phyloP scores from a whole-genome alignment of 441 rosid species.

The Populus trichocarpa region DNA sequence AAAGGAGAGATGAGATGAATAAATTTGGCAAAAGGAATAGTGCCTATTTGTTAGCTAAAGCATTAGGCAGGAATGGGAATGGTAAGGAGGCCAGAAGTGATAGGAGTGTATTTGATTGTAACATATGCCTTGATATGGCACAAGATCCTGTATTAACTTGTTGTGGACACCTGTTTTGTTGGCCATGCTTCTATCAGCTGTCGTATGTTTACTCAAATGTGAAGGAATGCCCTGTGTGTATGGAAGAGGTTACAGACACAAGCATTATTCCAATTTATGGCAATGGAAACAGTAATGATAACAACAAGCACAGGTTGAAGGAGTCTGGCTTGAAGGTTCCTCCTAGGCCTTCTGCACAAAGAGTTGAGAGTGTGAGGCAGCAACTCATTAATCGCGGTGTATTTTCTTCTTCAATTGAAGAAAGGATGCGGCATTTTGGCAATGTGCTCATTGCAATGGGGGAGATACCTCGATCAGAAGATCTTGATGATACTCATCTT shows the following conservation, averaged over 20 bases:
- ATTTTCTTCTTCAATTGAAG: slow-evolving; percentile 32
- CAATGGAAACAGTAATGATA: slow-evolving; percentile 23
- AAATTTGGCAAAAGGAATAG: slow-evolving; percentile 20
- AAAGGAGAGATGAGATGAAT: slow-evolving; percentile 24
- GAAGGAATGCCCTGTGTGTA: slow-evolving; percentile 61
- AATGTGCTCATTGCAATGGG: slow-evolving; percentile 33
- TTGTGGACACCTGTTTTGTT: slow-evolving; percentile 81
- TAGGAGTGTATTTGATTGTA: slow-evolving; percentile 54
- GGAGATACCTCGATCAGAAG: slow-evolving; percentile 24
- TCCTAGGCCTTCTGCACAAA: slow-evolving; percentile 50
- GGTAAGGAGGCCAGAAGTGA: slow-evolving; percentile 21
- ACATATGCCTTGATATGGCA: slow-evolving; percentile 62
- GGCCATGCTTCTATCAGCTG: slow-evolving; percentile 80
- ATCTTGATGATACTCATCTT: slow-evolving; percentile 20
- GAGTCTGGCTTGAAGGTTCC: slow-evolving; percentile 42
- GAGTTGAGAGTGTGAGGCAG: slow-evolving; percentile 55
- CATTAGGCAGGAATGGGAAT: slow-evolving; percentile 37
- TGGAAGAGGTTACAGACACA: slow-evolving; percentile 47
- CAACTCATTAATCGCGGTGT: slow-evolving; percentile 29
- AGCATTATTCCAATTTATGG: slow-evolving; percentile 58
- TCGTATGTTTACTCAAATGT: slow-evolving; percentile 38
- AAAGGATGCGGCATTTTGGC: slow-evolving; percentile 32
- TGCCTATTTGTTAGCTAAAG: slow-evolving; percentile 47
- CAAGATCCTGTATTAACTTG: slow-evolving; percentile 66
- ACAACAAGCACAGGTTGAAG: slow-evolving; percentile 25